A percentile compares a stretch with the other conserved stretches of the same genome.
phyloP scores from a whole-genome alignment of 768 basidiomycete genomes.

The Boletus speciosus region DNA sequence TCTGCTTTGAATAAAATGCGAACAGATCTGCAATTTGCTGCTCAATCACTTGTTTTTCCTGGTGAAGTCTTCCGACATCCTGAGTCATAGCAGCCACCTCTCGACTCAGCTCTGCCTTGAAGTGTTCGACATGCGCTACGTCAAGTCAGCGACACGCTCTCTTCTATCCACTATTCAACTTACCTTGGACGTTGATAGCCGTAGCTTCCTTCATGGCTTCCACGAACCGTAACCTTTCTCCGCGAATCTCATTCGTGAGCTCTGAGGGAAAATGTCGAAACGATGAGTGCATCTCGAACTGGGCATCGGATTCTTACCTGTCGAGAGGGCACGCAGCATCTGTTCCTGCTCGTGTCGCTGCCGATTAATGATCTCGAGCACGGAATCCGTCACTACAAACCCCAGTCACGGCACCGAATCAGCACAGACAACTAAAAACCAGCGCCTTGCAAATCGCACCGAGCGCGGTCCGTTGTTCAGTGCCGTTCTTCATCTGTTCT shows the following conservation, averaged over 20 bases:
- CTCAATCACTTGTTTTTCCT: constrained; percentile 62
- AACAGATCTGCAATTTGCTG: constrained; percentile 72
- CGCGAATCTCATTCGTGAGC: constrained; percentile 78
- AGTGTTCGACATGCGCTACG: constrained; percentile 80
- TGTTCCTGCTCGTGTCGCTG: constrained; percentile 73
- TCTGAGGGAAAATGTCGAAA: constrained; percentile 40
- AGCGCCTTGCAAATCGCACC: constrained; percentile 25
- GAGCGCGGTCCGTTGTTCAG: constrained; percentile 40
- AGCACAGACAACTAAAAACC: constrained; percentile 6
- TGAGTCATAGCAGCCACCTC: constrained; percentile 74
- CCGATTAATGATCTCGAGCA: constrained; percentile 59
- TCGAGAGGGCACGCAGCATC: constrained; percentile 61
- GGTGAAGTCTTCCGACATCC: constrained; percentile 66
- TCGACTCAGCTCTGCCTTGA: constrained; percentile 74
- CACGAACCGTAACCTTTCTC: constrained; percentile 81
- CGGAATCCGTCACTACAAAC: constrained; percentile 50
- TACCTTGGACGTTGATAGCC: constrained; percentile 79
- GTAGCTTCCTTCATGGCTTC: constrained; percentile 97
- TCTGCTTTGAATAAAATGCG: constrained; percentile 68
- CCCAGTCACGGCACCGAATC: constrained; percentile 3
- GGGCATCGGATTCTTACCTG: constrained; percentile 42
- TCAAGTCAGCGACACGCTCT: constrained; percentile 1
- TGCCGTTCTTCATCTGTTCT: constrained; percentile 37
- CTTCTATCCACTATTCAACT: constrained; percentile 6
- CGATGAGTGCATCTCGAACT: background rate